These are phyloP conservation scores for Phytophthora colocasiae DNA, from an alignment of 352 stramenopile species.

Conservation along the genomic window DNA sequence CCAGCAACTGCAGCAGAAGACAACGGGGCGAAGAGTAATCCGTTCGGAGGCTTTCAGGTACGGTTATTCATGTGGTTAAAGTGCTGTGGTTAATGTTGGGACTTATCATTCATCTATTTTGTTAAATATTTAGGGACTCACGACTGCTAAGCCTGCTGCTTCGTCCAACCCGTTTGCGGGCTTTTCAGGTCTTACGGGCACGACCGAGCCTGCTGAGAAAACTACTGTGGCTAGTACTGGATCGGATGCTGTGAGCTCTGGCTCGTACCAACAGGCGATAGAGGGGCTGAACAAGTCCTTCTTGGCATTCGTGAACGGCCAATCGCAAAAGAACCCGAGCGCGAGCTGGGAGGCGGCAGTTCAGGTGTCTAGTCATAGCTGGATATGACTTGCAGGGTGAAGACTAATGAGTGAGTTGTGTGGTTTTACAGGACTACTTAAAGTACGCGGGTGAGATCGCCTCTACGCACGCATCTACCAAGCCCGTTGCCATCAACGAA, in stretches of 20 bases:
- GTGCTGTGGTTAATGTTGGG: background rate
- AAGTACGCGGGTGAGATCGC: slow-evolving; percentile 70
- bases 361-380: slow-evolving; percentile 40
- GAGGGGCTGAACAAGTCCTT: slow-evolving; percentile 87
- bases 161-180: slow-evolving; percentile 68
- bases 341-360: slow-evolving; percentile 69
- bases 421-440: slow-evolving; percentile 71
- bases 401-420: slow-evolving; percentile 11
- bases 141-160: slow-evolving; percentile 23
- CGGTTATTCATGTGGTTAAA: background rate
- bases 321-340: slow-evolving; percentile 72
- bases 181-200: slow-evolving; percentile 60
- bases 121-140: slow-evolving; percentile 39
- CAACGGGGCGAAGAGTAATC: slow-evolving; percentile 36
- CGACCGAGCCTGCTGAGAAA: slow-evolving; percentile 8
- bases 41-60: slow-evolving; percentile 60
- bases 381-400: background rate
- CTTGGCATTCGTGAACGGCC: slow-evolving; percentile 69
- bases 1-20: slow-evolving; percentile 6
- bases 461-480: slow-evolving; percentile 67
- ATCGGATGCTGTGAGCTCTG: slow-evolving; percentile 6
- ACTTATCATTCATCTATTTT: background rate
- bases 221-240: slow-evolving; percentile 12
- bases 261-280: slow-evolving; percentile 79
- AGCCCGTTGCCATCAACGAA: slow-evolving; percentile 57